Percentiles rank a stretch among this genome's conserved stretches.
These are phyloP conservation scores for Russula lepida DNA, from an alignment of 768 basidiomycete genomes.

Conservation along the genomic window DNA sequence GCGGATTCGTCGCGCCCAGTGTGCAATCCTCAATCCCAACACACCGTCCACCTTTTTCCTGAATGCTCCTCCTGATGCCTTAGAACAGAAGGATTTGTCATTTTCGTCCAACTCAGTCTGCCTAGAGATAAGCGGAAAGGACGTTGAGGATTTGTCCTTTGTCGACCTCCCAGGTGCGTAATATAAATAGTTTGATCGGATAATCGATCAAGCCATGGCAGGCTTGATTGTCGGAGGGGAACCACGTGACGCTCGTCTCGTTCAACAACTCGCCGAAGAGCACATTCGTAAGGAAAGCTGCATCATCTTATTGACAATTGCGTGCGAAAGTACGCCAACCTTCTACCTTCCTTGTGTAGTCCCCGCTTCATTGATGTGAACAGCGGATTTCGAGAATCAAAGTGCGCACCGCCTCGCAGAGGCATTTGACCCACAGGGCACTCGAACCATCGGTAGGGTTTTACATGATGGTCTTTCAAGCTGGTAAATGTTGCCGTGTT, in stretches of 20 bases:
- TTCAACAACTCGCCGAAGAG: conserved; percentile 45
- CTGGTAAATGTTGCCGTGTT: not conserved
- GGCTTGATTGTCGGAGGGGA: conserved; percentile 53
- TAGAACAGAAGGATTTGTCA: conserved; percentile 18
- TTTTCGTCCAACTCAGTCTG: conserved; percentile 34
- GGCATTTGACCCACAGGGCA: conserved; percentile 49
- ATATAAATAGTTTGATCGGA: not conserved
- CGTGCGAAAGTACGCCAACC: conserved; percentile 50
- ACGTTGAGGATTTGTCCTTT: conserved; percentile 35
- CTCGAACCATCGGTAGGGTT: conserved; percentile 61
- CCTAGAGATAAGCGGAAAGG: conserved; percentile 31
- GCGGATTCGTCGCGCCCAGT: conserved; percentile 56
- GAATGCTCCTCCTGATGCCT: conserved; percentile 27
- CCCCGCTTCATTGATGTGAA: not conserved
- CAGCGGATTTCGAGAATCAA: conserved; percentile 78
- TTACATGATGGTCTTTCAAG: not conserved
- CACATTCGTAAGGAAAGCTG: conserved; percentile 60
- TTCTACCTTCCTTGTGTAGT: not conserved
- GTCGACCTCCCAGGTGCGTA: conserved; percentile 33
- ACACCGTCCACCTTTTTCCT: conserved; percentile 31
- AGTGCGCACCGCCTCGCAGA: conserved; percentile 62
- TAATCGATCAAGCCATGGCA: conserved; percentile 18
- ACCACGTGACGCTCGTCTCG: conserved; percentile 49
- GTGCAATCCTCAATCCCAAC: conserved; percentile 55
- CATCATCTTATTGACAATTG: conserved; percentile 48